Base-by-base conservation (phyloP, 257 asterid species). In the Fraxinus anomala region DNA sequence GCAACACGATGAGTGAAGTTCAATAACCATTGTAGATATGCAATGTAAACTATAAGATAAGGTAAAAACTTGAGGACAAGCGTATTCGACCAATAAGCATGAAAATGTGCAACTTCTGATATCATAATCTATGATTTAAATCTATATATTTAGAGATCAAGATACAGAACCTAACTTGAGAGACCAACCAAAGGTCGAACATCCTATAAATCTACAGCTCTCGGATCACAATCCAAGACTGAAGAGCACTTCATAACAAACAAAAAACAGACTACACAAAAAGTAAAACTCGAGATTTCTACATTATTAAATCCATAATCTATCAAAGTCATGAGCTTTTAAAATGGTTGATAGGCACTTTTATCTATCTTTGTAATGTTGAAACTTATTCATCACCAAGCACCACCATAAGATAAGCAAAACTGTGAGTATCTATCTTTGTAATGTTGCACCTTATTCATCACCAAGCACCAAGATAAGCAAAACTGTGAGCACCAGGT, bases 381-480 rank as follows among this genome's bases (percentile, higher is more conserved):
- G 79, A 83, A 12, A 87, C 76, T 39, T 85, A 83, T 87, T 89
- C 85, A 85, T 70, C 76, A 88, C 21, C 78, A 89, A 73, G 68
- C 85, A 88, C 86, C 94, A 91, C 10, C 78, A 70, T 59, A 91
- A 74, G 28, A 92, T 85, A 37, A 88, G 80, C 69, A 80, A 31
- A 73, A 92, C 73, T 0, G 97, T 96, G 12, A 83, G 80, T 0
- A 36, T 65, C 77, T 11, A 78, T 78, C 79, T 81, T 61, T 70
- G 73, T 36, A 82, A 59, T 16, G 42, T 79, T 34, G 79, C 84
- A 12, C 89, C 75, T 33, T 85, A 83, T 86, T 89, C 85, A 85
- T 70, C 77, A 88, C 26, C 78, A 89, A 73, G 68, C 85, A 88
- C 86, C 94, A 91, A 74, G 28, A 92, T 85, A 37, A 89, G 80